Evolutionary conservation across 805 yeast genomes (phyloP), one percentile per base, ranked within the genome.

Genomic region (Scheffersomyces ergatensis): DNA sequence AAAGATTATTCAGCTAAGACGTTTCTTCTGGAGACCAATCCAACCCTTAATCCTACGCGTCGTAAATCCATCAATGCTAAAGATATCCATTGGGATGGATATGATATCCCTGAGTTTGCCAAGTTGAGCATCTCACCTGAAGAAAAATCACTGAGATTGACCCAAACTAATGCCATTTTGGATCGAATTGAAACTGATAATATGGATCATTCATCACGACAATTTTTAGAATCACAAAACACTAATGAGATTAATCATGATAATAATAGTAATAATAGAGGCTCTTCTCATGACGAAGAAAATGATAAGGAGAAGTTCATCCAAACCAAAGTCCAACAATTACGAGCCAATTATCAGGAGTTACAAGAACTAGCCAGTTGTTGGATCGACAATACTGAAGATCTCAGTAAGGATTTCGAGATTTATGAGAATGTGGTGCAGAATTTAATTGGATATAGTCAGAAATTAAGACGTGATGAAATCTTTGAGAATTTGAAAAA

Each of bases 371-470:
- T 70, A 34, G 48, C 62, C 37, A 58, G 69, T 38, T 65, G 76
- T 9, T 82, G 90, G 85, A 69, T 70, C 36, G 60, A 74, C 45
- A 67, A 75, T 43, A 67, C 75, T 36, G 57, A 59, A 26, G 79
- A 73, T 7, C 62, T 82, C 15, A 67, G 67, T 42, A 74, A 71
- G 33, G 95, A 89, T 58, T 85, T 86, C 52, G 77, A 76, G 25
- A 78, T 90, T 13, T 89, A 83, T 56, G 96, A 92, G 51, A 75
- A 83, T 2, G 95, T 93, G 49, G 89, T 93, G 32, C 96, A 89
- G 55, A 89, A 88, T 52, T 66, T 90, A 50, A 86, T 90, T 13
- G 97, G 96, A 6, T 89, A 90, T 57, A 85, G 96, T 5, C 97
- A 93, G 60, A 78, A 87, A 51, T 52, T 85, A 37, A 76, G 85